Evolutionary conservation across 2,329 filamentous ascomycete genomes (phyloP).

Genomic region (Paradendryphiella salina): DNA sequence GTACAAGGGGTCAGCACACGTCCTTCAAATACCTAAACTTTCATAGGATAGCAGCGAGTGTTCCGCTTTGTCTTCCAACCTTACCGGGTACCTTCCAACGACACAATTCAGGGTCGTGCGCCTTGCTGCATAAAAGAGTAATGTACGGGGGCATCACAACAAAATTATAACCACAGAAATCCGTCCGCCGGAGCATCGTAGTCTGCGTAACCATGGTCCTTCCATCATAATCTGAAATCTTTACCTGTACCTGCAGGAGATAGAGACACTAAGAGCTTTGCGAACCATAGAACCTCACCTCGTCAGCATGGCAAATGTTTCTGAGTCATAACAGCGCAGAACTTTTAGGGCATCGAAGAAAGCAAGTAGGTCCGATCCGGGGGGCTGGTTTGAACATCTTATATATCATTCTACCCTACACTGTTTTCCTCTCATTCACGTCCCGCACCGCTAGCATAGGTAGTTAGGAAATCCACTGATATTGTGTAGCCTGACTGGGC

Average conservation of each 20-base stretch:
- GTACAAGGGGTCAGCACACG: too few relatives aligned
- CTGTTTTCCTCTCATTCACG: not conserved
- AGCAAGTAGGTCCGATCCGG: not conserved
- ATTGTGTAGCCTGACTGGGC: not conserved
- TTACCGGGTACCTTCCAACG: too few relatives aligned
- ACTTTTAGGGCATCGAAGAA: not conserved
- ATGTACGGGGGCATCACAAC: too few relatives aligned
- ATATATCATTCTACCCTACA: conserved; percentile 3
- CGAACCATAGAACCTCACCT: not conserved
- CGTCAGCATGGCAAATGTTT: not conserved
- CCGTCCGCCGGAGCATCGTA: too few relatives aligned
- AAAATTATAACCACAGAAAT: too few relatives aligned
- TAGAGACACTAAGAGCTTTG: not conserved
- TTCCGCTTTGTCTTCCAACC: too few relatives aligned
- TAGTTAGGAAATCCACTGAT: not conserved
- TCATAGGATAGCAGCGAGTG: too few relatives aligned
- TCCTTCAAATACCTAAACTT: too few relatives aligned
- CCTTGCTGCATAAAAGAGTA: too few relatives aligned
- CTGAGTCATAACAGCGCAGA: not conserved
- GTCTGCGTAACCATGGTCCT: too few relatives aligned
- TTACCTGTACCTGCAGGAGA: not conserved
- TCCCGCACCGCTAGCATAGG: not conserved
- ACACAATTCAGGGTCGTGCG: too few relatives aligned
- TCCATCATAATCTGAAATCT: too few relatives aligned
- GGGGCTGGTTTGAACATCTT: not conserved